A percentile compares a stretch with the other conserved stretches of the same genome.
Evolutionary conservation across 305 asterid species (phyloP).

Genomic region (Fraxinus sp.): DNA sequence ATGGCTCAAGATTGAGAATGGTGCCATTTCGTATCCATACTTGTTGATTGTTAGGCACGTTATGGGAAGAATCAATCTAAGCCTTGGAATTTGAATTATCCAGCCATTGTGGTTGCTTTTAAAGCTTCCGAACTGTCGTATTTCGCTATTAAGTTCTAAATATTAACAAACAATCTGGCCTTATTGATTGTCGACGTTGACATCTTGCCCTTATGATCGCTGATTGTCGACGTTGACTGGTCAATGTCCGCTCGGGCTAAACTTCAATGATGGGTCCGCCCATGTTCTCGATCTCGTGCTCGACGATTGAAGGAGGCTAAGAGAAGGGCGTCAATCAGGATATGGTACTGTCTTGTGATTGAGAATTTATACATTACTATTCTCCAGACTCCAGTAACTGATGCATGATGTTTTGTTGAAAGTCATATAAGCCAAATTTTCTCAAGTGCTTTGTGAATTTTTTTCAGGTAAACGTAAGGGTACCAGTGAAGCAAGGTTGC

Average conservation of each 20-base stretch:
- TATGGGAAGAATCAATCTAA: too few species aligned
- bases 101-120: too few species aligned
- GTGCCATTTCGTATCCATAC: slow-evolving; percentile 56
- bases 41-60: slow-evolving; percentile 27
- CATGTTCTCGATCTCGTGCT: slow-evolving; percentile 54
- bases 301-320: slow-evolving; percentile 76
- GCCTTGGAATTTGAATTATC: too few species aligned
- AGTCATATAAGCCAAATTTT: neutral
- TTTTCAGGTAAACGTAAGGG: slow-evolving; percentile 72
- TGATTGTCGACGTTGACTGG: too few species aligned
- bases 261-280: too few species aligned
- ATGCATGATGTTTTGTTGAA: neutral
- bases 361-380: neutral
- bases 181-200: too few species aligned
- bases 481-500: slow-evolving; percentile 74
- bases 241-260: too few species aligned
- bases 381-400: neutral
- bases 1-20: slow-evolving; percentile 48
- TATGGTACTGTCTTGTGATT: slow-evolving; percentile 39
- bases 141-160: too few species aligned
- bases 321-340: slow-evolving; percentile 85
- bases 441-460: neutral
- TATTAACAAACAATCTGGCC: too few species aligned
- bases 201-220: too few species aligned
- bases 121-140: too few species aligned